These are phyloP conservation scores for Musa balbisiana DNA, from an alignment of 202 grass and related monocot species.

Conservation along the genomic window DNA sequence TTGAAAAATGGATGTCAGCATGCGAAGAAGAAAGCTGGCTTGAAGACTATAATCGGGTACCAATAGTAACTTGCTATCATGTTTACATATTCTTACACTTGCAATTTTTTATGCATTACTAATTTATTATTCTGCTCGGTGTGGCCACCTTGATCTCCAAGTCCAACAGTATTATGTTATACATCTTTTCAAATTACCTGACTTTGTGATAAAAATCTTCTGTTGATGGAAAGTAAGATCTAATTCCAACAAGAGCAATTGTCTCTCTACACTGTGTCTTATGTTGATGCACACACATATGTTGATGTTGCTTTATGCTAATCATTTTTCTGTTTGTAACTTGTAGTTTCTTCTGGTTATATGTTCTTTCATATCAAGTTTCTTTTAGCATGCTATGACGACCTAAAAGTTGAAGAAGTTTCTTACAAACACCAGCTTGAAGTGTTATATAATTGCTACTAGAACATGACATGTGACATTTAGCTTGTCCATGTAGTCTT, in stretches of 20 bases:
- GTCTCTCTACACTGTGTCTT: too few species aligned
- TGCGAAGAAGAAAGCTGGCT: constrained; percentile 99
- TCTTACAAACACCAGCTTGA: neutral
- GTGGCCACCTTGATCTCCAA: neutral
- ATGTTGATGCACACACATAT: too few species aligned
- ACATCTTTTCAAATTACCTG: neutral
- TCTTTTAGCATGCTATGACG: neutral
- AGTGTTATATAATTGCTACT: neutral
- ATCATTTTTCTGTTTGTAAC: neutral
- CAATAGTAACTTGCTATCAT: neutral
- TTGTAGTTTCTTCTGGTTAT: neutral
- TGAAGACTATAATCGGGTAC: constrained; percentile 92
- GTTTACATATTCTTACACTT: neutral
- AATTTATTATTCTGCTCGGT: neutral
- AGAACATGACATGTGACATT: too few species aligned
- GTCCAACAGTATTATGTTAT: neutral
- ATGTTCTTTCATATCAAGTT: neutral
- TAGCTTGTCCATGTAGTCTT: neutral
- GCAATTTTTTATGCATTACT: neutral
- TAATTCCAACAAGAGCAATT: too few species aligned
- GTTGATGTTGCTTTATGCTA: neutral
- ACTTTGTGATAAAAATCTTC: too few species aligned
- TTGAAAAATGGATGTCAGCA: constrained; percentile 94
- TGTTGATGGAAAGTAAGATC: too few species aligned
- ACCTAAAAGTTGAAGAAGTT: neutral